These are phyloP conservation scores for Calocybe gambosa DNA, from an alignment of 1,284 basidiomycete species.

Conservation along the genomic window DNA sequence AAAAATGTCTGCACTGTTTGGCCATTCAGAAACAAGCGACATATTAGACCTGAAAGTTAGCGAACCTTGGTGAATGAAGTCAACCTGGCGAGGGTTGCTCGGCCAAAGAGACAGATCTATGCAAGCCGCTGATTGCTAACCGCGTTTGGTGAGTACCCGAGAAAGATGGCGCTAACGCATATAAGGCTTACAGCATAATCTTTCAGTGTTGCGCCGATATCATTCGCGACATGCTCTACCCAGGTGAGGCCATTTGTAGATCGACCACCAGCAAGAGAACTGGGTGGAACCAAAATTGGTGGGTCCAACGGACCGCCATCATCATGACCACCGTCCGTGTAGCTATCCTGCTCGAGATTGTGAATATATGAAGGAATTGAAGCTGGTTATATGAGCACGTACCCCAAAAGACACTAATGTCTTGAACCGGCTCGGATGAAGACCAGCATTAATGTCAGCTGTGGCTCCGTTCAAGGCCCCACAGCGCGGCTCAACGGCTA, in stretches of 20 bases:
- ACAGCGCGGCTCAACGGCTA: constrained; percentile 31
- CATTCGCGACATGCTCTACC: constrained; percentile 29
- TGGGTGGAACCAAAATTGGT: constrained; percentile 25
- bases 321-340: constrained; percentile 25
- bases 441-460: constrained; percentile 32
- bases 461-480: constrained; percentile 26
- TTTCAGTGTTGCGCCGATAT: constrained; percentile 27
- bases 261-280: constrained; percentile 27
- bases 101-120: constrained; percentile 21
- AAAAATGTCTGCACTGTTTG: constrained; percentile 19
- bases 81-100: constrained; percentile 17
- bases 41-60: too few species aligned
- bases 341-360: constrained; percentile 23
- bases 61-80: constrained; percentile 17
- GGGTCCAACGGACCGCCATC: constrained; percentile 25
- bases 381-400: not conserved
- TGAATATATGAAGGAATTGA: not conserved
- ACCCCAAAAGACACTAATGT: constrained; percentile 37
- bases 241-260: constrained; percentile 29
- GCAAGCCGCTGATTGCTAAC: constrained; percentile 23
- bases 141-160: not conserved
- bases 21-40: not conserved
- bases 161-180: not conserved
- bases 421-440: constrained; percentile 24
- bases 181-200: constrained; percentile 35